Base-by-base conservation (phyloP, 768 basidiomycete genomes). In the Paxillus rubicundulus region DNA sequence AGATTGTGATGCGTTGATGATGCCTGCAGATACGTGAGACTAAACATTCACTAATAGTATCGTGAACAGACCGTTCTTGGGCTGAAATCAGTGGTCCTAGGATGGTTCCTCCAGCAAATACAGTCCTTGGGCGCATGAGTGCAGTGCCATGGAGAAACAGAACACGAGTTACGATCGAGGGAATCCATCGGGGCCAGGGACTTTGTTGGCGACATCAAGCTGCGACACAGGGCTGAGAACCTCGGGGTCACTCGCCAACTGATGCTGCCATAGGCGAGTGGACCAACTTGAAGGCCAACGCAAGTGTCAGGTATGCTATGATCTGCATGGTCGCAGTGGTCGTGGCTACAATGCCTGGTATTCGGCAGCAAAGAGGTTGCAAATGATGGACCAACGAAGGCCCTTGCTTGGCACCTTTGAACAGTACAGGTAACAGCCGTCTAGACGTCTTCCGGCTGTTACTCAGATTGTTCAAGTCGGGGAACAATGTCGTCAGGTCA, bases 161-260 rank as follows among this genome's bases (percentile, higher is more conserved):
- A 20, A 17, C 4, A 54, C 12, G n/a, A 67, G 75, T 47, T 27
- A 75, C 74, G 72, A 67, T 65, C 57, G 58, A 20, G 48, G 51
- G 51, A 74, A 80, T 14, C 79, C 78, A 64, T 81, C 80, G 7
- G 81, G 80, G 20, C 75, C 52, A 51, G 80, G 72, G 28, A 58
- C 44, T 38, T 62, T 61, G 57, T 79, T 79, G 6, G 65, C 62
- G 39, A 80, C 66, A 10, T 66, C 49, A 13, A 80, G 32, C 4
- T 68, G 59, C 9, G 66, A 17, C 13, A 47, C 10, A 0, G 61
- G 61, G 3, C 64, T 61, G 5, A 64, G 48, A 43, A 62, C 53
- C 12, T 28, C 45, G 13, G 49, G 20, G 12, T 9, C 18, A 13
- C 16, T 47, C 9, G 37, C 52, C 27, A 2, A 51, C 42, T 17